Percentiles rank a stretch among this genome's conserved stretches.
These are phyloP conservation scores for Aplosporella prunicola DNA, from an alignment of 2,329 filamentous ascomycete species.

Conservation along the genomic window DNA sequence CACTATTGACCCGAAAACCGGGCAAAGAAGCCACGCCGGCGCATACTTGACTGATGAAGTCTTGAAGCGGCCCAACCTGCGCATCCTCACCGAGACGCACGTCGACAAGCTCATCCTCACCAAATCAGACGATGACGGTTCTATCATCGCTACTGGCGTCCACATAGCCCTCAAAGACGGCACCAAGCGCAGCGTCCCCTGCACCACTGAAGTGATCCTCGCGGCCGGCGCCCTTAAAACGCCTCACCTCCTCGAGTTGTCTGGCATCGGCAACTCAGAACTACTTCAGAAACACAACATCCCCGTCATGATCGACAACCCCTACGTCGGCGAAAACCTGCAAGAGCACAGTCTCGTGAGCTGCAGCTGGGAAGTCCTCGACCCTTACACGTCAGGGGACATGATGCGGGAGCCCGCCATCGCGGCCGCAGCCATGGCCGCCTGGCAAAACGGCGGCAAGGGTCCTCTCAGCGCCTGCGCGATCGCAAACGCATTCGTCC, in stretches of 20 bases:
- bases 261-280: constrained; percentile 19
- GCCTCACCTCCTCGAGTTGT: constrained; percentile 25
- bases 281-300: constrained; percentile 9
- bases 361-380: not conserved
- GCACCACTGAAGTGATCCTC: constrained; percentile 24
- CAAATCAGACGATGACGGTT: constrained; percentile 1
- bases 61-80: constrained; percentile 7
- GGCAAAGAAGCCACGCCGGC: constrained; percentile 7
- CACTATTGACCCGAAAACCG: constrained; percentile 8
- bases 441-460: constrained; percentile 15
- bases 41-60: constrained; percentile 11
- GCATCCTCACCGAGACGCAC: not conserved
- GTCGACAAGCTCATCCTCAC: constrained; percentile 12
- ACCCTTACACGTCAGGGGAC: constrained; percentile 17
- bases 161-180: constrained; percentile 5
- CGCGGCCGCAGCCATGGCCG: constrained; percentile 12
- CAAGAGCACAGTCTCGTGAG: constrained; percentile 12
- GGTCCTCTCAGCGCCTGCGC: constrained; percentile 19
- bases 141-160: constrained; percentile 6
- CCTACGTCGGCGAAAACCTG: constrained; percentile 13
- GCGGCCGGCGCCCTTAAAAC: constrained; percentile 21
- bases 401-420: constrained; percentile 18
- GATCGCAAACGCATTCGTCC: constrained; percentile 19
- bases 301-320: constrained; percentile 11
- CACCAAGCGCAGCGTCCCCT: constrained; percentile 12